phyloP scores from a whole-genome alignment of 306 rosid genomes.

The Betula pendula region DNA sequence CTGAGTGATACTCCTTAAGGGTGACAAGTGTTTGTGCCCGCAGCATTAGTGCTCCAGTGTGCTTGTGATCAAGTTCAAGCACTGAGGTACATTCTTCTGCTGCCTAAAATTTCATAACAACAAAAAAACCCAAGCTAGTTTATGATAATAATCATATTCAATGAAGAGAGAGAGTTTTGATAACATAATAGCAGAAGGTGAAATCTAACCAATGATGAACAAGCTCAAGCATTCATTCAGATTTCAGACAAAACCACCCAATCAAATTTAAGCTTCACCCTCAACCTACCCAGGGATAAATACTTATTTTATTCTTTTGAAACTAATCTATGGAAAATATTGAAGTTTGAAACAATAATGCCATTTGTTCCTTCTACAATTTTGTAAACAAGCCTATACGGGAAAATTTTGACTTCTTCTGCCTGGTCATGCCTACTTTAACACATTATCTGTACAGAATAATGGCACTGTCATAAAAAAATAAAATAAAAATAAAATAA shows the following conservation, averaged over 20 bases:
- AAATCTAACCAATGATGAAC: constrained; percentile 3
- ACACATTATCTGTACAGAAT: background rate
- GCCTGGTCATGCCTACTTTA: background rate
- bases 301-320: background rate
- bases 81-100: constrained; percentile 93
- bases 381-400: background rate
- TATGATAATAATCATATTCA: background rate
- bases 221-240: background rate
- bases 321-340: background rate
- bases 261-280: background rate
- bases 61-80: constrained; percentile 76
- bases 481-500: too few relatives aligned
- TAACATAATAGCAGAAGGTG: background rate
- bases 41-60: constrained; percentile 86
- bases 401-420: background rate
- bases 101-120: constrained; percentile 51
- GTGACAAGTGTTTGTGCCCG: constrained; percentile 88
- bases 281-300: background rate
- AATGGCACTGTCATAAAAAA: background rate
- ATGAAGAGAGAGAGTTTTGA: background rate
- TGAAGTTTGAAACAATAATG: background rate
- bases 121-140: constrained; percentile 8
- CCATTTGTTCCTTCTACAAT: background rate
- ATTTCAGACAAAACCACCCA: background rate
- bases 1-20: constrained; percentile 79